A percentile compares a stretch with the other conserved stretches of the same genome.
These are phyloP conservation scores for Zygosaccharomyces kombuchaensis DNA, from an alignment of 805 yeast species.

Conservation along the genomic window DNA sequence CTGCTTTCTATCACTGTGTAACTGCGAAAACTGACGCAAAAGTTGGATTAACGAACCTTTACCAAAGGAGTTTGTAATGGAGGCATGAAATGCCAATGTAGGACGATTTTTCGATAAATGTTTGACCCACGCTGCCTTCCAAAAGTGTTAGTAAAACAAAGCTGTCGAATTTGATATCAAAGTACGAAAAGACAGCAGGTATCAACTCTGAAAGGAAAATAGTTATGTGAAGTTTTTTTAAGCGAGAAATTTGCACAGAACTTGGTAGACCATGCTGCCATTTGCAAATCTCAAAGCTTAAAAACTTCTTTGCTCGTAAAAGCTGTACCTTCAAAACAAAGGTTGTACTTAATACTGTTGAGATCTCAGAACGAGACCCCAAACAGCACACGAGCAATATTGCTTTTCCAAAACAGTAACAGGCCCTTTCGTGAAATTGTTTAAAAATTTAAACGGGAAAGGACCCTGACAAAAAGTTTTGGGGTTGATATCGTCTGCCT, in stretches of 20 bases:
- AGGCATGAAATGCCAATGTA: slow-evolving; percentile 96
- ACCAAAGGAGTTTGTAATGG: slow-evolving; percentile 95
- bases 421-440: slow-evolving; percentile 60
- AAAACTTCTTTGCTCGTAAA: slow-evolving; percentile 48
- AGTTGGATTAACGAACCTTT: slow-evolving; percentile 93
- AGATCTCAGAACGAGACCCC: slow-evolving; percentile 35
- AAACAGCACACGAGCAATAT: slow-evolving; percentile 52
- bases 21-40: slow-evolving; percentile 83
- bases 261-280: not conserved
- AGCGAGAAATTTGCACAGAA: slow-evolving; percentile 53
- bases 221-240: slow-evolving; percentile 77
- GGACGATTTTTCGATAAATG: slow-evolving; percentile 88
- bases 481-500: slow-evolving; percentile 39
- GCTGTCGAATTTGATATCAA: slow-evolving; percentile 8
- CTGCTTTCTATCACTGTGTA: slow-evolving; percentile 91
- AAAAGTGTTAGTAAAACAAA: slow-evolving; percentile 19
- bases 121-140: slow-evolving; percentile 97
- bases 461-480: slow-evolving; percentile 84
- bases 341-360: slow-evolving; percentile 36
- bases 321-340: slow-evolving; percentile 43
- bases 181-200: not conserved
- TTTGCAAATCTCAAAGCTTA: slow-evolving; percentile 71
- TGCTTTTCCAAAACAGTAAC: slow-evolving; percentile 97
- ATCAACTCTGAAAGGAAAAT: not conserved
- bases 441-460: slow-evolving; percentile 28